Evolutionary conservation across 768 basidiomycete species (phyloP).

Genomic region (Psilocybe azurescens): DNA sequence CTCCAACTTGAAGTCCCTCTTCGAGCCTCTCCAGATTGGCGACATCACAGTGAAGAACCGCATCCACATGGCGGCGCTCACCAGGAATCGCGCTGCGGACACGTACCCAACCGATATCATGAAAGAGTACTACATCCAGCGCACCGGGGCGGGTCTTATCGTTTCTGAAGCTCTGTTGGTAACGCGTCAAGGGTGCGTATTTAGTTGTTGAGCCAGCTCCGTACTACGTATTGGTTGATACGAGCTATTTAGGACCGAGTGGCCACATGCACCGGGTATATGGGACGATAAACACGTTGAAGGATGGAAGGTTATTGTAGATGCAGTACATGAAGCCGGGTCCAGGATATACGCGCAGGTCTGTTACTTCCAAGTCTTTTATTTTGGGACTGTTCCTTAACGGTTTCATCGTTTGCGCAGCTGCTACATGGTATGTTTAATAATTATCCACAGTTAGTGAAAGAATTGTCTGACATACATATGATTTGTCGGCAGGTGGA

Average conservation of each 20-base stretch:
- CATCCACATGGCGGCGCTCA: conserved; percentile 44
- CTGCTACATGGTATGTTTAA: conserved; percentile 6
- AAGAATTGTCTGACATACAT: neutral
- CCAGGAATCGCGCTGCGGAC: conserved; percentile 42
- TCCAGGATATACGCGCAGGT: conserved; percentile 42
- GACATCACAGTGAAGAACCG: conserved; percentile 40
- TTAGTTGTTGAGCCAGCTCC: too few species aligned
- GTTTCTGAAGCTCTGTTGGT: conserved; percentile 38
- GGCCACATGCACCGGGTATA: conserved; percentile 42
- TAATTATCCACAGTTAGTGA: neutral
- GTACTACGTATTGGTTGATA: neutral
- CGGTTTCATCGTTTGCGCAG: neutral
- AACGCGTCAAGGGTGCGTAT: conserved; percentile 33
- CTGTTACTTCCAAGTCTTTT: neutral
- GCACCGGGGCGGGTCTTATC: conserved; percentile 39
- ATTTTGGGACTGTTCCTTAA: neutral
- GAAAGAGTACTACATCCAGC: conserved; percentile 40
- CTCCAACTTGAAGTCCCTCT: conserved; percentile 21
- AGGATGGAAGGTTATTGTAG: conserved; percentile 43
- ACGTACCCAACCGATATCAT: conserved; percentile 41
- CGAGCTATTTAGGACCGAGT: conserved; percentile 33
- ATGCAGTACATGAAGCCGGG: conserved; percentile 45
- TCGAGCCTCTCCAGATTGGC: conserved; percentile 41
- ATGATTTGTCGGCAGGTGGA: conserved; percentile 29
- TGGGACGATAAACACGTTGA: conserved; percentile 40